Percentiles rank a stretch among this genome's conserved stretches.
Conservation (phyloP, 2,329 filamentous ascomycete genomes). For the Pyrenophora graminea region DNA sequence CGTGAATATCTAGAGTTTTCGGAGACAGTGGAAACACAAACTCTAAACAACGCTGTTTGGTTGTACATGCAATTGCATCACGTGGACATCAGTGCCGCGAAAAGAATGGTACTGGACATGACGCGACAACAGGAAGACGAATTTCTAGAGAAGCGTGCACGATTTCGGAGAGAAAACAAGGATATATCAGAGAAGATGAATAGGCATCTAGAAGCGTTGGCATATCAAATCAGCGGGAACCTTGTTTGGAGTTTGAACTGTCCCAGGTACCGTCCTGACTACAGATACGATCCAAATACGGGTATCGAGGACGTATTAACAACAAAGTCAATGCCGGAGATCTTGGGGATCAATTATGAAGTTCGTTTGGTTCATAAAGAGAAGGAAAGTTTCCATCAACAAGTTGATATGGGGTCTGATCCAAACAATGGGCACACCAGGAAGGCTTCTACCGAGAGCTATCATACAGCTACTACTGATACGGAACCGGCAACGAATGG, state of each 20-base stretch:
- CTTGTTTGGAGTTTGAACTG: conserved; percentile 3
- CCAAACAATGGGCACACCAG: no score
- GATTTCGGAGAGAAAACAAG: neutral
- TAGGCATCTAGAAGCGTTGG: neutral
- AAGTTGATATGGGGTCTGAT: no score
- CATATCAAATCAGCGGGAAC: neutral
- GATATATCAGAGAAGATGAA: neutral
- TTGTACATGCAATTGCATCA: conserved; percentile 3
- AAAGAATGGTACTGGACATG: neutral
- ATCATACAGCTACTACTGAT: no score
- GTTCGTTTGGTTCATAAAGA: neutral
- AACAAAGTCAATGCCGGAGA: neutral
- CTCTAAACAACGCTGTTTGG: conserved; percentile 1
- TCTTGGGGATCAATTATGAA: neutral
- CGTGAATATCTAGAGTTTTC: conserved; percentile 1
- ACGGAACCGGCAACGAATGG: no score
- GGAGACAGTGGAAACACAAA: neutral
- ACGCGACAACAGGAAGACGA: neutral
- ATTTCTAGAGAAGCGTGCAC: neutral
- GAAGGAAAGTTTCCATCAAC: no score
- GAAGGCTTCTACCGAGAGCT: no score
- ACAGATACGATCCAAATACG: conserved; percentile 22
- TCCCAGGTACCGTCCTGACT: conserved; percentile 1
- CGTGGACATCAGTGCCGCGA: neutral
- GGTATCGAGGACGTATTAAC: neutral